Evolutionary conservation across 805 yeast species (phyloP), one percentile per base, ranked within the genome.

Genomic region (Candida dajiaensis): DNA sequence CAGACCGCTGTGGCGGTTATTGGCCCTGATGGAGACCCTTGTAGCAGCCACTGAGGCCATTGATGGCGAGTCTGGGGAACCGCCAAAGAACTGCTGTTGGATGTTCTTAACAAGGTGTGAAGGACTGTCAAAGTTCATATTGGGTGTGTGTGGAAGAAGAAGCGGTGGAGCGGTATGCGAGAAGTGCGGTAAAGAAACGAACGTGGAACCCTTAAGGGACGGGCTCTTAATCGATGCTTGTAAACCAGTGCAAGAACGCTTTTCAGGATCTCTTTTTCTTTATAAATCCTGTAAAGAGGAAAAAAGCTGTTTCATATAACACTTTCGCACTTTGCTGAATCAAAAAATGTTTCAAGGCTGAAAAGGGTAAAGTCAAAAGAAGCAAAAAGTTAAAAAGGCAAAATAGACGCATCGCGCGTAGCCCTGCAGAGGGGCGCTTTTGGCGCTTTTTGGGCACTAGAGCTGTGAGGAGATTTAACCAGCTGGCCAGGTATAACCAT

Each of bases 11-110:
- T 18, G 40, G 41, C 23, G 29, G 42, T 44, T 13, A 55, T 45
- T 51, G 42, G 58, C 7, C 50, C 38, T 23, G 26, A 28, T 42
- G 36, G 28, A 4, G 42, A 42, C 50, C 38, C 44, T 43, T 21
- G 41, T 42, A 28, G 19, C 28, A 29, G 42, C 42, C 26, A 39
- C 22, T 19, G 41, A 51, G 19, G 61, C 53, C 6, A 53, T 49
- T 3, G 61, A 59, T 1, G 65, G 63, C 4, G 63, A 58, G 36
- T 58, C 58, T 37, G 59, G 62, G 7, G 60, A 56, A 33, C 42
- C 35, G 22, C 54, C 53, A 39, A 53, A 55, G 48, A 56, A 47
- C 42, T 45, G 48, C 45, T 55, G 59, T 16, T 22, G 41, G 20
- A 53, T 48, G 44, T 49, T 56, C 51, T 50, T 54, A 47, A 50